Base-by-base conservation (phyloP, 371 early-diverging fungal genomes). In the Gilbertella persicaria region DNA sequence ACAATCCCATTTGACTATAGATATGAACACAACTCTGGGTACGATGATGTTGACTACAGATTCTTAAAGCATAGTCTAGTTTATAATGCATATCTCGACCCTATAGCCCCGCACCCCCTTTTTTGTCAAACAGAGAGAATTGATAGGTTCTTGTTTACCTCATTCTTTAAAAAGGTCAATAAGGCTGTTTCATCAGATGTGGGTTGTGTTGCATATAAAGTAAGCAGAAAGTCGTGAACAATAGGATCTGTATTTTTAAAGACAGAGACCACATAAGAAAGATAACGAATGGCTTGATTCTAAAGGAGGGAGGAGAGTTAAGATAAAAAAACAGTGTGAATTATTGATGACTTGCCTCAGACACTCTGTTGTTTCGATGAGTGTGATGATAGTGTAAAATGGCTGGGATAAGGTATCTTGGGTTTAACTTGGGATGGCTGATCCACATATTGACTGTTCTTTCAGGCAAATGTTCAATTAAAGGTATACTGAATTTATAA, bases 221-320 rank as follows among this genome's bases (percentile, higher is more conserved):
- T 88, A 20, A 98, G 65, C 13, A 97, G 75, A 48, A 88, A 92
- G 66, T 98, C 96, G 77, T 98, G 97, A 40, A 97, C 84, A 1
- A 87, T 83, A 0, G 90, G 80, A 65, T 96, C 96, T 1, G 85
- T 87, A 60, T 89, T 92, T 21, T 74, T 73, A n/a, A 88, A 75
- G 28, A 79, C 75, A 7, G 86, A 70, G 12, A 91, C 90, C n/a
- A 90, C 89, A 64, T 89, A 88, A 2, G 86, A 84, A 47, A 97
- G 64, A 58, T 96, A 96, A 19, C 94, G 80, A 40, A 95, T 89
- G 0, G 94, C 92, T 68, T 94, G 95, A 66, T 93, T 91, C 76
- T 85, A 69, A 5, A 45, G 17, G 10, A 24, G 5, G 25, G 4
- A 16, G 8, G 14, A 26, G n/a, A 9, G 21, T 13, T 33, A 1